Evolutionary conservation across 2,329 filamentous ascomycete species (phyloP).

Genomic region (Aspergillus fumigatus): DNA sequence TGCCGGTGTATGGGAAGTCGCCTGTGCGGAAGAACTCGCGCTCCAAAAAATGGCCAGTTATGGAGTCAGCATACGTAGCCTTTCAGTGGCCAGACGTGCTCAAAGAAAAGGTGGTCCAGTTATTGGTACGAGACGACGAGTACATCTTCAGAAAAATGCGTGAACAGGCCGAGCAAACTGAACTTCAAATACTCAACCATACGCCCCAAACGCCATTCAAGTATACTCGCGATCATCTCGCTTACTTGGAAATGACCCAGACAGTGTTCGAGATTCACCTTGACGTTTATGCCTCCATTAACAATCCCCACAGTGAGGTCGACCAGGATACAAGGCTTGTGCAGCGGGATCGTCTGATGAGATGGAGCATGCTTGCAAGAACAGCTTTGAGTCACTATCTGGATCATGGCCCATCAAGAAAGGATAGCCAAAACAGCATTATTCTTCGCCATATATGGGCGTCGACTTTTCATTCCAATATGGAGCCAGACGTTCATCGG

Average conservation of each 20-base stretch:
- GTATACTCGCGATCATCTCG: slow-evolving; percentile 29
- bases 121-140: slow-evolving; percentile 53
- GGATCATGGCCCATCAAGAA: slow-evolving; percentile 22
- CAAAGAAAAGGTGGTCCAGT: slow-evolving; percentile 51
- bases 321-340: slow-evolving; percentile 46
- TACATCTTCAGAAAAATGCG: slow-evolving; percentile 44
- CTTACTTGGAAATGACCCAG: slow-evolving; percentile 51
- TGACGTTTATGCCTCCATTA: slow-evolving; percentile 61
- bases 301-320: slow-evolving; percentile 55
- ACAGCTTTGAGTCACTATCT: slow-evolving; percentile 47
- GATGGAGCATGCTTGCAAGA: slow-evolving; percentile 57
- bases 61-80: slow-evolving; percentile 48
- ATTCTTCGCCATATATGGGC: slow-evolving; percentile 63
- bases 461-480: slow-evolving; percentile 57
- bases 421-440: slow-evolving; percentile 39
- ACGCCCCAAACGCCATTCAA: slow-evolving; percentile 16
- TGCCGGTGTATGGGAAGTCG: slow-evolving; percentile 30
- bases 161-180: slow-evolving; percentile 28
- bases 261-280: slow-evolving; percentile 64
- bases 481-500: slow-evolving; percentile 52
- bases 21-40: background rate
- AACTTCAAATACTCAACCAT: slow-evolving; percentile 23
- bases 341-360: slow-evolving; percentile 55
- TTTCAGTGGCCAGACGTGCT: slow-evolving; percentile 53
- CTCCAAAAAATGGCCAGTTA: slow-evolving; percentile 7